Evolutionary conservation across 371 early-diverging fungal species (phyloP).

Genomic region (Haplosporangium sp.): DNA sequence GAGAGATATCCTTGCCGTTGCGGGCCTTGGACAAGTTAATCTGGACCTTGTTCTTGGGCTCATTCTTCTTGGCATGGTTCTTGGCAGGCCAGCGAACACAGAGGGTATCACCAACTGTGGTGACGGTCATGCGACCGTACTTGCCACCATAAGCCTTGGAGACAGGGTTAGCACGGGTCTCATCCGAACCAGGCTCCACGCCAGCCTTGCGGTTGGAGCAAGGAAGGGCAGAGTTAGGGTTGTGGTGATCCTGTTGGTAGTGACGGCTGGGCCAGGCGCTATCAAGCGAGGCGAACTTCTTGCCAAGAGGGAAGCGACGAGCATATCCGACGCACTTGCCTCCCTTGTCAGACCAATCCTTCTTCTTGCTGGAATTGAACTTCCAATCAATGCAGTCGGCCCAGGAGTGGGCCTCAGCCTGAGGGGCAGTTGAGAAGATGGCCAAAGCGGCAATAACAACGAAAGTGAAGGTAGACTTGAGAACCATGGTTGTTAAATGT

Average conservation of each 20-base stretch:
- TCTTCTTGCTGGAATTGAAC: conserved; percentile 25
- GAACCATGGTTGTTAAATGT: conserved; percentile 30
- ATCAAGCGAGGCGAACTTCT: conserved; percentile 32
- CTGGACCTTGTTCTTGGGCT: conserved; percentile 20
- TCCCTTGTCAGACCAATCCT: conserved; percentile 14
- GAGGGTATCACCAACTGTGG: conserved; percentile 41
- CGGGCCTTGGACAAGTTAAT: conserved; percentile 38
- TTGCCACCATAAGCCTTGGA: conserved; percentile 39
- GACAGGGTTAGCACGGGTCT: conserved; percentile 28
- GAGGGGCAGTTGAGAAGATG: conserved; percentile 46
- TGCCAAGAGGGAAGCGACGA: conserved; percentile 41
- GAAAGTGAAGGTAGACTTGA: conserved; percentile 46
- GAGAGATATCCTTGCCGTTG: conserved; percentile 22
- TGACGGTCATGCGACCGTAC: conserved; percentile 41
- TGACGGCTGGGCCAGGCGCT: conserved; percentile 29
- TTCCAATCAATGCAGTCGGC: conserved; percentile 50
- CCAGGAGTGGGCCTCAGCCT: conserved; percentile 8
- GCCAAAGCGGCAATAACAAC: conserved; percentile 47
- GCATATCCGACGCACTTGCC: conserved; percentile 44
- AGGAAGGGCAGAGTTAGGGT: conserved; percentile 24
- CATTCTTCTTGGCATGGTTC: conserved; percentile 3
- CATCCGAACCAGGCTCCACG: conserved; percentile 29
- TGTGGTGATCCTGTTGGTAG: conserved; percentile 29
- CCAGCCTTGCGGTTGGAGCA: conserved; percentile 29
- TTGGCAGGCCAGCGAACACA: too few relatives aligned